These are phyloP conservation scores for Wallacemonas collosoma DNA, from an alignment of 208 protist species.

Conservation along the genomic window DNA sequence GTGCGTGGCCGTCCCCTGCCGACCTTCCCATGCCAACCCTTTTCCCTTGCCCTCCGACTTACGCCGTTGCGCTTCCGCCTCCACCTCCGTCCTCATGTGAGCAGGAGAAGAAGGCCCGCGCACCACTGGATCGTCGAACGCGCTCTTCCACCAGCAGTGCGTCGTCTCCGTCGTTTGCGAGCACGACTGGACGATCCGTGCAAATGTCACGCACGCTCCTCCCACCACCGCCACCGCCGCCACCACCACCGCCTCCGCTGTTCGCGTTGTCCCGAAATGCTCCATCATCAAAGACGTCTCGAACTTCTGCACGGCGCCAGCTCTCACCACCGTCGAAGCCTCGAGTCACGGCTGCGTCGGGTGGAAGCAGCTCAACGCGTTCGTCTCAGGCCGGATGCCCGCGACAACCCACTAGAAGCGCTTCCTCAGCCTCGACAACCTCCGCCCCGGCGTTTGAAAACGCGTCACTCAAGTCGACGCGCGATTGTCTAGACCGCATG, in stretches of 20 bases:
- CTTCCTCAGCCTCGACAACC: no score
- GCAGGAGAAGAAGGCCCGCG: neutral
- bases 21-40: conserved; percentile 64
- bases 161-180: no score
- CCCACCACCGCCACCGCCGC: conserved; percentile 6
- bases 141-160: no score
- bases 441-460: neutral
- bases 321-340: no score
- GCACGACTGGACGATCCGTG: neutral
- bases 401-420: no score
- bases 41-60: conserved; percentile 32
- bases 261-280: neutral
- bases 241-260: neutral
- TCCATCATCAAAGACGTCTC: neutral
- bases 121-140: neutral
- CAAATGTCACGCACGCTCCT: neutral
- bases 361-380: no score
- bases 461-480: conserved; percentile 23
- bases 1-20: conserved; percentile 51
- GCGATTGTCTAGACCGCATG: conserved; percentile 48
- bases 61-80: neutral
- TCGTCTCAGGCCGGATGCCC: no score
- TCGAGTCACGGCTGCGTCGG: no score
- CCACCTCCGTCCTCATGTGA: no score
- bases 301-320: neutral